Base-by-base conservation (phyloP, 2,329 filamentous ascomycete species). In the Samsoniella hepiali region DNA sequence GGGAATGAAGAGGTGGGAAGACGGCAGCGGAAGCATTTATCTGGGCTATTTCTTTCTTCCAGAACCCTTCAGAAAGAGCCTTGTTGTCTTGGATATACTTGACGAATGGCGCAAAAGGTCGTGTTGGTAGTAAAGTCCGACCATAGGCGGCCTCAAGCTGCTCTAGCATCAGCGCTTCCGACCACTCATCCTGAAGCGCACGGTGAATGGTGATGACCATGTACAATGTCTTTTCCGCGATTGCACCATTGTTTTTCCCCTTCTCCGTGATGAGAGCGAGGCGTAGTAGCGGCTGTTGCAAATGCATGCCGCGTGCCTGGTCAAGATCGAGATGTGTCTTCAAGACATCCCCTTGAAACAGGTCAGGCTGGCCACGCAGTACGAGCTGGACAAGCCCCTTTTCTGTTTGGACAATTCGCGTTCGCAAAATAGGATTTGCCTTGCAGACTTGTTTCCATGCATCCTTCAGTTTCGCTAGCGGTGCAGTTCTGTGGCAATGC, bases 81-180 rank as follows among this genome's bases (percentile, higher is more conserved):
- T 74, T 71, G 8, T 79, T 72, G 63, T 78, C 77, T 47, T 73
- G 72, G 64, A 79, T 77, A 61, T 78, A 79, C 71, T 3, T 73
- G 68, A 42, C 51, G n/a, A 47, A 31, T 6, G 40, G 29, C 11
- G 31, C 42, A n/a, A 27, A 38, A 11, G 22, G 55, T 11, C 42
- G 31, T 5, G 32, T n/a, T n/a, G 38, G 17, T 15, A 36, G 42
- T n/a, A 13, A 8, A 31, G 40, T 13, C 10, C 72, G 51, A 10
- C 42, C 11, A 27, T 66, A 66, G 5, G 64, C 60, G 15, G 40
- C 44, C 11, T 57, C 49, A 1, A 66, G 54, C 4, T 62, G 36
- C 6, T 63, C 58, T 34, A 66, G 40, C 3, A 66, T 63, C 15
- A 65, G 42, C 40, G 57, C 57, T 44, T 64, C 29, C 6, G 65